Evolutionary conservation across 2,329 filamentous ascomycete genomes (phyloP).

Genomic region (Aspergillus spinulosporus): DNA sequence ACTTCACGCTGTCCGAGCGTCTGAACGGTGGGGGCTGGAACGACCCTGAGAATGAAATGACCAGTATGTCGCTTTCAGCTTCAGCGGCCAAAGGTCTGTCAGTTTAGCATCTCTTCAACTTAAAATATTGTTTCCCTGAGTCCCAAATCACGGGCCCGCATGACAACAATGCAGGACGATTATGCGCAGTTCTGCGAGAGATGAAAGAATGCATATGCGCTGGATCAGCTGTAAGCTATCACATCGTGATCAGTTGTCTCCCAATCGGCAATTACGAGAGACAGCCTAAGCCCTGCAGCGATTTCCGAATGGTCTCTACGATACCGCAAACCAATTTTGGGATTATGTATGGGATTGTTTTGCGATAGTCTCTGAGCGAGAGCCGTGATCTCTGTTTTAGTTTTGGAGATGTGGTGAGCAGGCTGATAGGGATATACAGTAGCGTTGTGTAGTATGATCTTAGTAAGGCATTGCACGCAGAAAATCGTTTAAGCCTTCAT

Average conservation of each 20-base stretch:
- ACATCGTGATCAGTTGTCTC: conserved; percentile 12
- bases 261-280: conserved; percentile 9
- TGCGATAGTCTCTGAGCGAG: conserved; percentile 10
- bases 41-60: background rate
- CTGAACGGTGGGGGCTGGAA: background rate
- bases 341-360: conserved; percentile 18
- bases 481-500: no score
- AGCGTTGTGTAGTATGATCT: conserved; percentile 25
- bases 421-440: background rate
- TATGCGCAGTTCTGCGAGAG: conserved; percentile 16
- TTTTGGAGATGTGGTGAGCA: conserved; percentile 5
- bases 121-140: background rate
- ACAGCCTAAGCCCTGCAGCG: background rate
- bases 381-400: conserved; percentile 16
- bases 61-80: background rate
- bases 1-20: background rate
- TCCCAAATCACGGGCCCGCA: background rate
- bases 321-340: conserved; percentile 2
- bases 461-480: conserved; percentile 11
- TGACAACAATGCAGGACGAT: conserved; percentile 19
- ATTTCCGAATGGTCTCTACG: conserved; percentile 3
- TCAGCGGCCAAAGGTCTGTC: background rate
- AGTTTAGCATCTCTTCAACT: no score
- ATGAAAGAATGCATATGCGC: conserved; percentile 6
- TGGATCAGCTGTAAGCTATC: conserved; percentile 8